Conservation (phyloP, 1,284 basidiomycete genomes). For the Inonotus hispidus region DNA sequence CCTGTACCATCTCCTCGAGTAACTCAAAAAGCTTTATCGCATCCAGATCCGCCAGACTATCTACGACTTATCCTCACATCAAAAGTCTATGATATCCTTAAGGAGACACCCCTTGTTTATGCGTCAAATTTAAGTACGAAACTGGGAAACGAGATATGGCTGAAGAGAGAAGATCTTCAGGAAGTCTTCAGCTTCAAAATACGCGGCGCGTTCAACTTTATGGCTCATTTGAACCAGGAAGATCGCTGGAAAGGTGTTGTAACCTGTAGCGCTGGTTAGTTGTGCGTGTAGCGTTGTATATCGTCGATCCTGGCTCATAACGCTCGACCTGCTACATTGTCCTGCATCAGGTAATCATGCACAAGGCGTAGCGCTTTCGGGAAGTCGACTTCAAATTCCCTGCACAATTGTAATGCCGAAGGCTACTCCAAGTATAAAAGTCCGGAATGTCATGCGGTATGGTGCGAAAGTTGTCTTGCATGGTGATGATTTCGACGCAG, state of each 20-base stretch:
- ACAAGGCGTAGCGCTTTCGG: slow-evolving; percentile 95
- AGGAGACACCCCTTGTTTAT: slow-evolving; percentile 86
- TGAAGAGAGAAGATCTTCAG: slow-evolving; percentile 94
- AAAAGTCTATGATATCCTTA: slow-evolving; percentile 91
- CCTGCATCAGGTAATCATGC: slow-evolving; percentile 86
- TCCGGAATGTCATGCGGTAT: slow-evolving; percentile 86
- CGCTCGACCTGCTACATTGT: background rate
- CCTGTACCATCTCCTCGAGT: slow-evolving; percentile 58
- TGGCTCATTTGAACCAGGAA: slow-evolving; percentile 84
- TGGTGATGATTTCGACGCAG: slow-evolving; percentile 93
- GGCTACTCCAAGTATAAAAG: slow-evolving; percentile 95
- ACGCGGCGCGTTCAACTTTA: slow-evolving; percentile 97
- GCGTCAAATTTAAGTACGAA: slow-evolving; percentile 84
- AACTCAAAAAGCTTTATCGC: slow-evolving; percentile 60
- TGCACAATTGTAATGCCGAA: slow-evolving; percentile 99
- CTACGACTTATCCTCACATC: slow-evolving; percentile 88
- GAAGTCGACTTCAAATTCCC: slow-evolving; percentile 79
- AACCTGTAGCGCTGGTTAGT: slow-evolving; percentile 95
- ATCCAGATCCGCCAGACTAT: slow-evolving; percentile 84
- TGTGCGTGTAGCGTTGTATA: slow-evolving; percentile 35
- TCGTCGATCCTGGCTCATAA: slow-evolving; percentile 18
- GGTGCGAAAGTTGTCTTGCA: slow-evolving; percentile 94
- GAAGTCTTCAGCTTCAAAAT: slow-evolving; percentile 99
- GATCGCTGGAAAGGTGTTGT: slow-evolving; percentile 97
- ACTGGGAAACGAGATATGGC: slow-evolving; percentile 89